phyloP scores from a whole-genome alignment of 495 filamentous ascomycete species.

The Sabuloglossum arenarium region DNA sequence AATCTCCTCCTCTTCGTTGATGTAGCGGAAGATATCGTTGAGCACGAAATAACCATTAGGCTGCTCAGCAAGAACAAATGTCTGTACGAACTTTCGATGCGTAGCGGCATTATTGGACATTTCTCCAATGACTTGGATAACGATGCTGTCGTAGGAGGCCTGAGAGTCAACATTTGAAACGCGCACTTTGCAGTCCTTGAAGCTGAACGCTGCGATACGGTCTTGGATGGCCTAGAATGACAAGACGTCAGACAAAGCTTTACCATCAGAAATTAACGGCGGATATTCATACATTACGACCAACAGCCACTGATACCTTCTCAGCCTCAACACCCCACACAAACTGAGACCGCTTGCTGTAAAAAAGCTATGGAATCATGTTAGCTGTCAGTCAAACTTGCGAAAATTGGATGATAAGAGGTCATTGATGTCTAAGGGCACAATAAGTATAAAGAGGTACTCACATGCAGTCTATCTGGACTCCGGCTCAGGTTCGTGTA shows the following conservation, averaged over 20 bases:
- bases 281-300: slow-evolving; percentile 42
- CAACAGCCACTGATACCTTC: slow-evolving; percentile 59
- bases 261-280: not conserved
- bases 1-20: slow-evolving; percentile 38
- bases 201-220: slow-evolving; percentile 75
- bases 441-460: slow-evolving; percentile 12
- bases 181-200: slow-evolving; percentile 95
- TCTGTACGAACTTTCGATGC: slow-evolving; percentile 89
- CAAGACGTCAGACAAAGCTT: not conserved
- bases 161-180: slow-evolving; percentile 96
- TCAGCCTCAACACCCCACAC: slow-evolving; percentile 53
- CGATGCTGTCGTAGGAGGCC: slow-evolving; percentile 73
- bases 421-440: not conserved
- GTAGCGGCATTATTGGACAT: slow-evolving; percentile 82
- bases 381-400: not conserved
- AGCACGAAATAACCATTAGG: slow-evolving; percentile 94
- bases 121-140: slow-evolving; percentile 94
- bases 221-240: slow-evolving; percentile 62
- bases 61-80: slow-evolving; percentile 93
- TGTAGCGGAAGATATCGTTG: slow-evolving; percentile 91
- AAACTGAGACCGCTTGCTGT: slow-evolving; percentile 25
- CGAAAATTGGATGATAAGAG: not conserved
- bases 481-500: slow-evolving; percentile 90
- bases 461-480: slow-evolving; percentile 79
- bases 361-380: slow-evolving; percentile 21